Evolutionary conservation across 2,329 filamentous ascomycete genomes (phyloP), one percentile per base, ranked within the genome.

Genomic region (Raffaelea ambrosiae): DNA sequence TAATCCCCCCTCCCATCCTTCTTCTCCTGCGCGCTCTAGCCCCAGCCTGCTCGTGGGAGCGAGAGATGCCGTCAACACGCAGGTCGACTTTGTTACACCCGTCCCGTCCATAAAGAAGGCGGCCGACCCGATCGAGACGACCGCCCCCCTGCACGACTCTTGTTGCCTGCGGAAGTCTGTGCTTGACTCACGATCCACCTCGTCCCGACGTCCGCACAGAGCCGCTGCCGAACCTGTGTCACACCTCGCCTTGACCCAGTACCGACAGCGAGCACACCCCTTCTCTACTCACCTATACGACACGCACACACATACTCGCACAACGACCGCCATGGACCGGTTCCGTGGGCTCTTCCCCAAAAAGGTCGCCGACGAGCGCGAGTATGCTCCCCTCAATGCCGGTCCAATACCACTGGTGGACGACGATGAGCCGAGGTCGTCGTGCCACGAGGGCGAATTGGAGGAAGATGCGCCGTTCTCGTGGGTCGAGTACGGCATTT

Each of bases 401-500:
- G 51, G 48, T 18, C 53, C 51, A 35, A 43, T 59, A 45, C 59
- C 62, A 18, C 54, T 65, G 38, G 57, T 57, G 3, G 41, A 44
- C 11, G 58, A 59, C 33, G 52, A 60, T 35, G 54, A 55, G 48
- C 54, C 55, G 22, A 57, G 55, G 21, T 51, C 59, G 46, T 54
- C 51, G 29, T 53, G 56, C 14, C 47, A 60, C 21, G 57, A 63
- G 46, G 59, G 59, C 39, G 58, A 61, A 3, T 48, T 51, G 5
- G 57, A 60, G 48, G 54, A 36, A 18, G 59, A 70, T 33, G 59
- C 67, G 31, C 72, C 73, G 18, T 95, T 95, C 68, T 95, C 88
- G 53, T 89, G 86, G 81, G 61, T 87, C 33, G 87, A 94, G 63
- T 98, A 97, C 66, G 70, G 68, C 57, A 83, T 95, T 61, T 97